Base-by-base conservation (phyloP, 2,329 filamentous ascomycete species). In the Claviceps sorghi region DNA sequence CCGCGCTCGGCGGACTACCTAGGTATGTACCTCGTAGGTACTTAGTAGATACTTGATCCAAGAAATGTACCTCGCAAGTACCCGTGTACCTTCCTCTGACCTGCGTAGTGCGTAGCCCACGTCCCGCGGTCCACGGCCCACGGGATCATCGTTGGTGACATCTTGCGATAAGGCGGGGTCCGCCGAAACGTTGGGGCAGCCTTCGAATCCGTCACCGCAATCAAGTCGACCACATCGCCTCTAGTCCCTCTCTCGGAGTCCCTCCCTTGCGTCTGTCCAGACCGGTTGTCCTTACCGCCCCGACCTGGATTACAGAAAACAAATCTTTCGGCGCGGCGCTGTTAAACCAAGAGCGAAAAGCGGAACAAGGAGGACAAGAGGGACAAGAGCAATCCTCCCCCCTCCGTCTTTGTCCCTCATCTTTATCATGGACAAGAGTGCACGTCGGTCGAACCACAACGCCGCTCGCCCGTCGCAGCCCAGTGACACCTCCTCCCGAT, bases 351-450 rank as follows among this genome's bases (percentile, higher is more conserved):
- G 26, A 26, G 26, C 17, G 5, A 3, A 9, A 43, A 43, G 13
- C 4, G 7, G 3, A 43, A 26, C 1, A 5, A 22, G 11, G 26
- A 8, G 5, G 5, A 43, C 9, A 43, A 43, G 11, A 42, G 2
- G 2, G 11, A 42, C 1, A 42, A 21, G 4, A 21, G 15, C 5
- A 4, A 15, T 19, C 17, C 17, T 13, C n/a, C 9, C 42, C 17
- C 13, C 3, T 29, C 42, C 17, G 15, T n/a, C n/a, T n/a, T n/a
- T n/a, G n/a, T n/a, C n/a, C n/a, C n/a, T n/a, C n/a, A n/a, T n/a
- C 29, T 41, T 46, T 45, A 53, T 29, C 32, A 67, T 67, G 65
- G 60, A 61, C 22, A 57, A 60, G 43, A 61, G 63, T 48, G 43
- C 54, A 44, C 57, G 57, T 52, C 63, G 62, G 48, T 58, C 53